These are phyloP conservation scores for Erodium chrysanthum DNA, from an alignment of 441 rosid species.

Conservation along the genomic window DNA sequence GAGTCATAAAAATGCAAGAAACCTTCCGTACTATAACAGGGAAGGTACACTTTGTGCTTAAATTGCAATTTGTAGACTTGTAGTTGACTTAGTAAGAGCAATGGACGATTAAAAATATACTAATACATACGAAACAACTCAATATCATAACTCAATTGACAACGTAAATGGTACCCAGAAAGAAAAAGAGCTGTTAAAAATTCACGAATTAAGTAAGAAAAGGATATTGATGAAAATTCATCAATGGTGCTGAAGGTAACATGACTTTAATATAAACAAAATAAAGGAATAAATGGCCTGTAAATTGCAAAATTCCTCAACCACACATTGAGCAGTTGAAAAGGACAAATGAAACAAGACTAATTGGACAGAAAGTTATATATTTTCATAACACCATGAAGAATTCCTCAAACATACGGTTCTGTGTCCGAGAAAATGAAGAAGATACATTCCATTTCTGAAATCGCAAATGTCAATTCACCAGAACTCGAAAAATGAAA, in stretches of 20 bases:
- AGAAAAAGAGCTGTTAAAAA: too few species aligned
- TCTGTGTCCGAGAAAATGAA: neutral
- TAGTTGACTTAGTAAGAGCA: neutral
- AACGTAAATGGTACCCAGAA: neutral
- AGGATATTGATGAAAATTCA: neutral
- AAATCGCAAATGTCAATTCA: neutral
- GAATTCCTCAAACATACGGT: neutral
- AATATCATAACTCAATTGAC: neutral
- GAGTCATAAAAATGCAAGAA: neutral
- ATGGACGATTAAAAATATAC: neutral
- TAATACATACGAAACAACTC: neutral
- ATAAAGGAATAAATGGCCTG: neutral
- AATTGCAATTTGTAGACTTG: neutral
- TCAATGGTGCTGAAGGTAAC: neutral
- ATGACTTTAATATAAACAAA: neutral
- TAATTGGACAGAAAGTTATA: neutral
- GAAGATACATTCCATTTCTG: neutral
- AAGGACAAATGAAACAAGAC: neutral
- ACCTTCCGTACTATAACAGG: neutral
- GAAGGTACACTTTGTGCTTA: neutral
- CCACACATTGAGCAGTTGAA: slow-evolving; percentile 5
- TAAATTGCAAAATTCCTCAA: neutral
- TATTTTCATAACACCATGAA: neutral
- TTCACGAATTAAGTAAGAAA: neutral
- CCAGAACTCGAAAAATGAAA: too few species aligned